phyloP scores from a whole-genome alignment of 2,329 filamentous ascomycete species.

The Fusarium euwallaceae region DNA sequence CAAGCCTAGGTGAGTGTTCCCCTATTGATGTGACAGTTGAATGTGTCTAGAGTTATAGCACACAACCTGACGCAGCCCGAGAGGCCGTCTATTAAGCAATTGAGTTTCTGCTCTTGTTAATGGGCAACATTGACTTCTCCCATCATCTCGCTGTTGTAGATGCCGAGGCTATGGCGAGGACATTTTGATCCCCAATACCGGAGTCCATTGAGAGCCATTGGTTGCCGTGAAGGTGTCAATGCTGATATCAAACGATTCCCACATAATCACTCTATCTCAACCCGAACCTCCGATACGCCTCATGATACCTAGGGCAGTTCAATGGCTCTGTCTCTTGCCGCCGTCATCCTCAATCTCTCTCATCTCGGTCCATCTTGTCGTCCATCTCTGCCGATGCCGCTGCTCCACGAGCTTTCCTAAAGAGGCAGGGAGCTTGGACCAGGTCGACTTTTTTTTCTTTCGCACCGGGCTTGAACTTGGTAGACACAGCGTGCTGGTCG shows the following conservation, averaged over 20 bases:
- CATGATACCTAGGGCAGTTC: neutral
- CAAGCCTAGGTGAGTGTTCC: neutral
- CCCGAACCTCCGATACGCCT: neutral
- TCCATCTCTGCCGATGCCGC: constrained; percentile 21
- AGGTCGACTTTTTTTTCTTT: constrained; percentile 36
- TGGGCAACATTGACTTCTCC: neutral
- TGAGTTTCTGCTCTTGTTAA: constrained; percentile 3
- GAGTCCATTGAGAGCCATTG: constrained; percentile 20
- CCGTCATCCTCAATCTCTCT: neutral
- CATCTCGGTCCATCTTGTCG: constrained; percentile 4
- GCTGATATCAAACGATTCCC: neutral
- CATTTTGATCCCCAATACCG: neutral
- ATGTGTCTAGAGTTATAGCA: neutral
- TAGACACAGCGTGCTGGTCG: neutral
- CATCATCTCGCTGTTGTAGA: constrained; percentile 7
- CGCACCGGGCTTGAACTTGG: constrained; percentile 27
- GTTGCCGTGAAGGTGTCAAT: neutral
- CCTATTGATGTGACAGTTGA: neutral
- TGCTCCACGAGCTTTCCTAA: constrained; percentile 36
- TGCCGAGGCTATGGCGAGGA: constrained; percentile 24
- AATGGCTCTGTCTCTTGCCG: constrained; percentile 28
- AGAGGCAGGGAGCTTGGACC: constrained; percentile 46
- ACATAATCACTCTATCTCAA: neutral
- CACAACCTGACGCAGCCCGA: neutral
- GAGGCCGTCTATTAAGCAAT: constrained; percentile 12